Evolutionary conservation across 805 yeast species (phyloP), one percentile per base, ranked within the genome.

Genomic region (Ogataea glucozyma): DNA sequence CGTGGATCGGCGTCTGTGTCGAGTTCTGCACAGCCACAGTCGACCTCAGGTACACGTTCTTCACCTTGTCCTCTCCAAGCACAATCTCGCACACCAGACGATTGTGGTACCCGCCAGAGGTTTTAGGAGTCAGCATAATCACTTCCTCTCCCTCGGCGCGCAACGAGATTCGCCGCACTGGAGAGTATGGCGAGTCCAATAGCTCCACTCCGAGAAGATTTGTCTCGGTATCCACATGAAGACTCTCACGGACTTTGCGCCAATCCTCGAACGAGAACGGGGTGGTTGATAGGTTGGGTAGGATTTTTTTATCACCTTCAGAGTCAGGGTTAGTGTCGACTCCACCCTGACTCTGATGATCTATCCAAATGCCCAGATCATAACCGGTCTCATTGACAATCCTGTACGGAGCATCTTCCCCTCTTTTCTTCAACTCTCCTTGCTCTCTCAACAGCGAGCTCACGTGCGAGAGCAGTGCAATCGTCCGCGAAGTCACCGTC

Each of bases 201-300:
- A 90, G 62, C 32, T 72, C 70, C n/a, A 90, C 71, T 0, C 85
- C 88, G 22, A 91, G 64, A 3, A 73, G 67, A 34, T 80, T 82
- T n/a, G 70, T 71, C 14, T 75, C 77, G 31, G 74, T 78, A 42
- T 84, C 84, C 4, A 84, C 77, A 47, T 78, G 82, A 43, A 90
- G 67, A 42, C 81, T 79, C 57, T 91, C 96, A 62, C 99, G 81
- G 18, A 89, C 76, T 22, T 74, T 73, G 48, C 87, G 73, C 97
- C 98, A 93, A 58, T 91, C 97, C 56, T 90, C 96, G 68, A 95
- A 95, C 30, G 89, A 81, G 97, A 98, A 93, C 1, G 87, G 84
- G 4, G 78, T 60, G 4, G 64, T 62, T 4, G 76, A 78, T 1
- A 76, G 76, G 39, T 79, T 71, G 29, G 67, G 62, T 12, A 86